Evolutionary conservation across 106 monocot genomes (phyloP).

Genomic region (Apostasia ramifera): DNA sequence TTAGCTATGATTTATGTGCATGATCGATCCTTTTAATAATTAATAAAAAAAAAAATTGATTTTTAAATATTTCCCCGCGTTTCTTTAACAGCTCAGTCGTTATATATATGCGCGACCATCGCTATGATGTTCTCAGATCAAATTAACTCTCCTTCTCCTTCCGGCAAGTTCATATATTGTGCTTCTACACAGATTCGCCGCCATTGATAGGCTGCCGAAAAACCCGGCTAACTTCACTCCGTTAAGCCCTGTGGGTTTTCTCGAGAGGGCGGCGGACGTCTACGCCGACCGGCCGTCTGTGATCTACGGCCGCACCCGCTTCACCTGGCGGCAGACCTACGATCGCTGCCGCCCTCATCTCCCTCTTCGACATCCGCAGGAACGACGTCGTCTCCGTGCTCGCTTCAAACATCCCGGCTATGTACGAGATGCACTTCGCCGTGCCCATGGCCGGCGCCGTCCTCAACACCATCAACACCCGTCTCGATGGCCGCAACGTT

Average conservation of each 20-base stretch:
- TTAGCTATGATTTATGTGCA: no score
- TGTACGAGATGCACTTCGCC: conserved; percentile 79
- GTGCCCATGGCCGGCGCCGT: conserved; percentile 89
- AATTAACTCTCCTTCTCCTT: no score
- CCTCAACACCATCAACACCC: conserved; percentile 70
- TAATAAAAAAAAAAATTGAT: no score
- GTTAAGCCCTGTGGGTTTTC: conserved; percentile 63
- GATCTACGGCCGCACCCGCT: conserved; percentile 30
- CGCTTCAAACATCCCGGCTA: conserved; percentile 61
- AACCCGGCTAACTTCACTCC: conserved; percentile 55
- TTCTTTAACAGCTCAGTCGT: no score
- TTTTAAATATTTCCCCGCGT: no score
- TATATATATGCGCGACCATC: no score
- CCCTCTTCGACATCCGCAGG: conserved; percentile 36
- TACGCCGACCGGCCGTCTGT: conserved; percentile 59
- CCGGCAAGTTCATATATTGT: no score
- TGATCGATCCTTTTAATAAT: no score
- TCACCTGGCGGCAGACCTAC: conserved; percentile 75
- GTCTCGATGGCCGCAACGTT: conserved; percentile 41
- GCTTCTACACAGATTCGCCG: no score
- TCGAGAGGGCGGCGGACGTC: conserved; percentile 45
- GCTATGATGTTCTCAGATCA: no score
- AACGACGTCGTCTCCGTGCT: conserved; percentile 78
- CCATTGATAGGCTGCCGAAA: conserved; percentile 51
- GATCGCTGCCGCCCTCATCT: conserved; percentile 50